A percentile compares a stretch with the other conserved stretches of the same genome.
Conservation (phyloP, 192 early-diverging fungal species). For the Coemansia sp. region DNA sequence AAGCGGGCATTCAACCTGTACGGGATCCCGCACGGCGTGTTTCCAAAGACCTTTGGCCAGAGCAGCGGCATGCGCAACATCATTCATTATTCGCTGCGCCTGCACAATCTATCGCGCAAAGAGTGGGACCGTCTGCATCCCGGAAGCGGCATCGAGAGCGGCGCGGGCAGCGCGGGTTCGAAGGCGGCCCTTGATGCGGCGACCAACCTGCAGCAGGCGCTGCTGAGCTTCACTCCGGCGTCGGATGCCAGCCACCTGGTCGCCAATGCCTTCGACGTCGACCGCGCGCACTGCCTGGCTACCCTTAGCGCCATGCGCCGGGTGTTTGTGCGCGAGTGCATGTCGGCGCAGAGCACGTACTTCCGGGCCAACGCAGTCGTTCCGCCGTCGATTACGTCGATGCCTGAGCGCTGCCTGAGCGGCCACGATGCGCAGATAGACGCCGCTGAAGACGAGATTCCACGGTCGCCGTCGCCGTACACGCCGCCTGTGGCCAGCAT, state of each 20-base stretch:
- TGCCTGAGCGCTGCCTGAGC: background rate
- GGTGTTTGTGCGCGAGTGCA: constrained; percentile 56
- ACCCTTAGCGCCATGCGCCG: constrained; percentile 57
- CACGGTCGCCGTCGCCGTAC: constrained; percentile 13
- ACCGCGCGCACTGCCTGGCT: constrained; percentile 55
- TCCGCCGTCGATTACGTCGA: constrained; percentile 18
- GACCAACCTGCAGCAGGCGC: constrained; percentile 22
- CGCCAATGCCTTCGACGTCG: constrained; percentile 65
- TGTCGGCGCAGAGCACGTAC: constrained; percentile 24
- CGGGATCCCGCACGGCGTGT: constrained; percentile 39
- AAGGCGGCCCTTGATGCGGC: constrained; percentile 24
- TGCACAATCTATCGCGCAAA: constrained; percentile 28
- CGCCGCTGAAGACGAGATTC: constrained; percentile 6
- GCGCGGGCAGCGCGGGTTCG: background rate
- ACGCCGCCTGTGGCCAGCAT: constrained; percentile 43
- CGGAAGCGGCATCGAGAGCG: background rate
- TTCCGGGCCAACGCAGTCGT: constrained; percentile 45
- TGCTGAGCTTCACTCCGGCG: constrained; percentile 19
- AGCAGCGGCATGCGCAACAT: constrained; percentile 39
- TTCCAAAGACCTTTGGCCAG: constrained; percentile 50
- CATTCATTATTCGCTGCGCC: constrained; percentile 29
- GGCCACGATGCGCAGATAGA: background rate
- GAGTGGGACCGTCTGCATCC: constrained; percentile 53
- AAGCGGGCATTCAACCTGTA: constrained; percentile 50
- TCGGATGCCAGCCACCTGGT: constrained; percentile 46